phyloP scores from a whole-genome alignment of 441 rosid species.

The Theobroma grandiflorum region DNA sequence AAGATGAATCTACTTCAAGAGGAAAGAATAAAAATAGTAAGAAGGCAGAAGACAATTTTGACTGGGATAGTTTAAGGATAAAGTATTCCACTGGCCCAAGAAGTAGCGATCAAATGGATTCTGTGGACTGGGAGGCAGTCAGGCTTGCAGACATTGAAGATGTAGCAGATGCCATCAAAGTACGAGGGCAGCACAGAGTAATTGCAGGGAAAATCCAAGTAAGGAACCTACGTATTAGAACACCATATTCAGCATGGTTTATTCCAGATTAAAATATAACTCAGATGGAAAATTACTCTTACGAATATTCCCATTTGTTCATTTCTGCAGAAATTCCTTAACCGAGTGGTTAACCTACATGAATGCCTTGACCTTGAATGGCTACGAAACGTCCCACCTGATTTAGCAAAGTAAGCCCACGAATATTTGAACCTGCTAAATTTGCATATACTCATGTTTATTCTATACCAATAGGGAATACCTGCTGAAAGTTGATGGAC shows the following conservation, averaged over 20 bases:
- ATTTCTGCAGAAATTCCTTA: slow-evolving; percentile 56
- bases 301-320: not conserved
- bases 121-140: slow-evolving; percentile 67
- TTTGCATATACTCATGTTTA: not conserved
- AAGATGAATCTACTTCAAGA: slow-evolving; percentile 10
- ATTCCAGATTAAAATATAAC: not conserved
- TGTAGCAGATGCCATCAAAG: slow-evolving; percentile 46
- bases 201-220: slow-evolving; percentile 63
- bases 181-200: slow-evolving; percentile 61
- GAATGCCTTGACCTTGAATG: slow-evolving; percentile 72
- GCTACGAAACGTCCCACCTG: slow-evolving; percentile 65
- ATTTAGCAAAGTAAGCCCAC: slow-evolving; percentile 58
- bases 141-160: slow-evolving; percentile 40
- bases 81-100: slow-evolving; percentile 40
- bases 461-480: slow-evolving; percentile 49
- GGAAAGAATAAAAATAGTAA: slow-evolving; percentile 29
- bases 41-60: slow-evolving; percentile 39
- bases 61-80: slow-evolving; percentile 58
- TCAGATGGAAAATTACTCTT: not conserved
- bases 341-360: slow-evolving; percentile 44
- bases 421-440: not conserved
- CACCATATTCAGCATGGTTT: not conserved
- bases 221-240: not conserved
- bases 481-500: slow-evolving; percentile 59
- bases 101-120: slow-evolving; percentile 48